Evolutionary conservation across 2,329 filamentous ascomycete genomes (phyloP), one percentile per base, ranked within the genome.

Genomic region (Pseudocercospora fuligena): DNA sequence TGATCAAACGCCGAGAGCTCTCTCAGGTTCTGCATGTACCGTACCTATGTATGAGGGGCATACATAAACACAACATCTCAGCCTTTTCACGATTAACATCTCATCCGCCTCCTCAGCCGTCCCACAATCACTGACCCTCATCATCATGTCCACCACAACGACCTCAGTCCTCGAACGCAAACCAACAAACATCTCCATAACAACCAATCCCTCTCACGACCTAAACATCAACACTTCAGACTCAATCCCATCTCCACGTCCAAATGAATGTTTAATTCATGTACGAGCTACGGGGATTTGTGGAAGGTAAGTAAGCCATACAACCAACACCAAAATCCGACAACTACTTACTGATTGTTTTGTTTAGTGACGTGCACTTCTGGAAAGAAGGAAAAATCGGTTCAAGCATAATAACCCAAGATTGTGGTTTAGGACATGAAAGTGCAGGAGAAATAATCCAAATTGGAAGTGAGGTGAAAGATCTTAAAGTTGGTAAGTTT

Each of bases 281-380:
- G 72, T 78, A 12, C 66, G 74, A 31, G 75, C 75, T 4, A 78
- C 76, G 8, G 75, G 75, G 11, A 77, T 78, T 23, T 78, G 76
- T 49, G 76, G 76, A 29, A 29, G 27, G 27, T 29, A 7, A 29
- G 27, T 29, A 7, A n/a, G n/a, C n/a, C n/a, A n/a, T n/a, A n/a
- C n/a, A n/a, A n/a, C n/a, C n/a, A n/a, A n/a, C n/a, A 29, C 27
- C 27, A 29, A 29, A 29, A 7, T 7, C 3, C 27, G 27, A 7
- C 27, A 29, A 29, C 27, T n/a, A n/a, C n/a, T n/a, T n/a, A n/a
- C n/a, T n/a, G n/a, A n/a, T n/a, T n/a, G n/a, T n/a, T n/a, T n/a
- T 29, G 27, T 29, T 29, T 29, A 29, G 27, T 29, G 74, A 76
- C 65, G 73, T 77, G 31, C 76, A 78, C 64, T 76, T 76, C 66